Base-by-base conservation (phyloP, 176 grass and related monocot species). In the Hordeum vulgare region DNA sequence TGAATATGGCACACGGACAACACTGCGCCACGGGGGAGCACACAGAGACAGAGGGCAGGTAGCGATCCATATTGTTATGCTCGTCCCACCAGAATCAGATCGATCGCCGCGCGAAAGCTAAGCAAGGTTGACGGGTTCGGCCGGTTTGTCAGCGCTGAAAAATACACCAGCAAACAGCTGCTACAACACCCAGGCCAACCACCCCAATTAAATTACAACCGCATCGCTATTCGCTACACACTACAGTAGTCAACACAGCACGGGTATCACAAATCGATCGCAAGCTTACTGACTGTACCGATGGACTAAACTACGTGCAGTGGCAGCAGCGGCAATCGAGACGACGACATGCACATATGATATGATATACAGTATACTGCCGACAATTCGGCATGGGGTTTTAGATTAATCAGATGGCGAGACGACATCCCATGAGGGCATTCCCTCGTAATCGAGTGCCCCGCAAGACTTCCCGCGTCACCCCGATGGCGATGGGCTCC, bases 351-450 rank as follows among this genome's bases (percentile, higher is more conserved):
- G 17, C 51, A 53, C 49, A 21, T 54, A 54, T 14, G 42, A 14
- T 45, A 45, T 49, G 45, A 49, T 49, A 33, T 13, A 14, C 42
- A 1, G 44, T 6, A 5, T 49, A 49, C 45, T 49, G 5, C 15
- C 45, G 1, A 15, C 40, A 23, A 13, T 34, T 11, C 61, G 26
- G 20, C 53, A 33, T 77, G 53, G 53, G 73, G 11, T 8, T 33
- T 25, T 77, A 39, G 10, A 11, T 60, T 59, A 58, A 57, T 11
- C 13, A 47, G 45, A 25, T 69, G 9, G 2, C 5, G 39, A 35
- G 6, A 11, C 49, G 23, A 83, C 75, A 86, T 86, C 80, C 88
- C 74, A 90, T 83, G 84, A 82, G 63, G 63, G 77, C 88, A 89
- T 83, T 66, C 79, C 74, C 59, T 79, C 49, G 79, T 79, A 7